Conservation (phyloP, 31 red algal genomes). For the Porphyra umbilicalis region DNA sequence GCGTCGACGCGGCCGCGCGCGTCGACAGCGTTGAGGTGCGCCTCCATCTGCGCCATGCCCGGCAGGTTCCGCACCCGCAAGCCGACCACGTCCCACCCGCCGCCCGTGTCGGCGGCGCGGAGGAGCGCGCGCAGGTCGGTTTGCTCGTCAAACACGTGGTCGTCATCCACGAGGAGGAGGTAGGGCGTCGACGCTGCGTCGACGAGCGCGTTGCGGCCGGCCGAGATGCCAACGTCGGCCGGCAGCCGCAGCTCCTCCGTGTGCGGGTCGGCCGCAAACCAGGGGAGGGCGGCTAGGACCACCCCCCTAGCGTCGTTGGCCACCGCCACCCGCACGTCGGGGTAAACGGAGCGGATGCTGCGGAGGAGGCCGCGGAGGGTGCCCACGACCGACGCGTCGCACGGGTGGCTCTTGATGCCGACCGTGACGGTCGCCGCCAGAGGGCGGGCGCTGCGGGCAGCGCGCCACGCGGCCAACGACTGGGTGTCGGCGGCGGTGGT, state of each 20-base stretch:
- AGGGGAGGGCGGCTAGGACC: neutral
- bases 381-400: conserved; percentile 5
- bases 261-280: conserved; percentile 6
- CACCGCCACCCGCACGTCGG: conserved; percentile 11
- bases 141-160: conserved; percentile 15
- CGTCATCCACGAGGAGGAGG: conserved; percentile 19
- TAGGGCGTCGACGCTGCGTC: conserved; percentile 14
- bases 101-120: neutral
- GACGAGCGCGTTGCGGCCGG: conserved; percentile 17
- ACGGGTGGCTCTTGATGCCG: conserved; percentile 21
- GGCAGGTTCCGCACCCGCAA: conserved; percentile 20
- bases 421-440: conserved; percentile 7
- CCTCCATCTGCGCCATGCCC: conserved; percentile 16
- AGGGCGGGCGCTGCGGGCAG: too few relatives aligned
- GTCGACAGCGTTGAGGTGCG: too few relatives aligned
- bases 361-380: conserved; percentile 4
- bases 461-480: too few relatives aligned
- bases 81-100: conserved; percentile 15
- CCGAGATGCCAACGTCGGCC: conserved; percentile 13
- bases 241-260: conserved; percentile 1
- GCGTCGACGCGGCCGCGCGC: too few relatives aligned
- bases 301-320: conserved; percentile 29
- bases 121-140: neutral
- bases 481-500: too few relatives aligned
- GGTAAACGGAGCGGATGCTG: conserved; percentile 8